These are phyloP conservation scores for Sugiyamaella sp. DNA, from an alignment of 1,139 yeast genomes.

Conservation along the genomic window DNA sequence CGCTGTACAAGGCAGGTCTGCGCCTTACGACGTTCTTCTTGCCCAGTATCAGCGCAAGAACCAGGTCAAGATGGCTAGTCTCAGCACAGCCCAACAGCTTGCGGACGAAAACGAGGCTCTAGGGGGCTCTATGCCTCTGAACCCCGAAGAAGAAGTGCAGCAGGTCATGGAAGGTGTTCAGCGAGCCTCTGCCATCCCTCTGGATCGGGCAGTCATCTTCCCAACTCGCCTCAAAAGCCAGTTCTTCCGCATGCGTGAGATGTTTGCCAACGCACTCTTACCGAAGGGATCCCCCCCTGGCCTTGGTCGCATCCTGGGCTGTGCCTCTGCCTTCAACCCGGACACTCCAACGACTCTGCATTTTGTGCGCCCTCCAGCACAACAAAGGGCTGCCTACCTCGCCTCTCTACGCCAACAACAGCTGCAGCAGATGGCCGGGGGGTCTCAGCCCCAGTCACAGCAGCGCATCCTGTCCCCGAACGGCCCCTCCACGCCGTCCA, in stretches of 20 bases:
- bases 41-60: slow-evolving; percentile 91
- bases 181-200: slow-evolving; percentile 75
- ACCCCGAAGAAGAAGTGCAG: slow-evolving; percentile 91
- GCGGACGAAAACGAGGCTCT: slow-evolving; percentile 42
- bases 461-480: neutral
- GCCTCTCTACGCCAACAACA: slow-evolving; percentile 32
- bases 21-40: slow-evolving; percentile 84
- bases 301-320: slow-evolving; percentile 41
- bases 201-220: slow-evolving; percentile 72
- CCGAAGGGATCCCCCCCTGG: slow-evolving; percentile 34
- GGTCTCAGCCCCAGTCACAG: slow-evolving; percentile 37
- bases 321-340: slow-evolving; percentile 42
- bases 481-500: neutral
- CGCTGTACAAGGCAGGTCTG: slow-evolving; percentile 88
- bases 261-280: slow-evolving; percentile 44
- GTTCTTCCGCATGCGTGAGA: slow-evolving; percentile 72
- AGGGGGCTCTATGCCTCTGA: slow-evolving; percentile 38
- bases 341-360: slow-evolving; percentile 37
- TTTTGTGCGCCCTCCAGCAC: slow-evolving; percentile 44
- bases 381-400: slow-evolving; percentile 36
- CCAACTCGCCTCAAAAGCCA: slow-evolving; percentile 72
- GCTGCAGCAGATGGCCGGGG: slow-evolving; percentile 32
- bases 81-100: slow-evolving; percentile 40
- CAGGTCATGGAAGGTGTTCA: slow-evolving; percentile 92
- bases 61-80: slow-evolving; percentile 69